A percentile compares a stretch with the other conserved stretches of the same genome.
phyloP scores from a whole-genome alignment of 2,329 filamentous ascomycete species.

The Talaromyces verruculosus region DNA sequence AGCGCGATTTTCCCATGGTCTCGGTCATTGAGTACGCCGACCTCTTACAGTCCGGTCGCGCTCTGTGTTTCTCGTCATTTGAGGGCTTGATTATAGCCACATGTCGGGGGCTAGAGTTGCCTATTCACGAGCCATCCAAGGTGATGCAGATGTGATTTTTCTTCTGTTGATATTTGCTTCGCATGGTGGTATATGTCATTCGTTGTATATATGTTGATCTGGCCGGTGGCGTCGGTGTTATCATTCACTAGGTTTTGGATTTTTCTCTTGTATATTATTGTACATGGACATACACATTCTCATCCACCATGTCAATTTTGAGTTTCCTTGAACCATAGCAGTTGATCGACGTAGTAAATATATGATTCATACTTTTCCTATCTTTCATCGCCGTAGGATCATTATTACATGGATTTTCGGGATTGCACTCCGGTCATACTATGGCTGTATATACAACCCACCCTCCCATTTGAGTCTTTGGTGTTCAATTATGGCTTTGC shows the following conservation, averaged over 20 bases:
- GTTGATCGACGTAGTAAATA: no score
- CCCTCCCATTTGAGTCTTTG: no score
- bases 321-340: background rate
- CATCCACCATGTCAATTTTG: background rate
- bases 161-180: background rate
- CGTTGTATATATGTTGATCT: slow-evolving; percentile 6
- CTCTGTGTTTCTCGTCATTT: slow-evolving; percentile 26
- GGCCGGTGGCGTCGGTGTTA: background rate
- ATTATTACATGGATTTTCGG: background rate
- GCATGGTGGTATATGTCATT: slow-evolving; percentile 5
- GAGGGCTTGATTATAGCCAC: slow-evolving; percentile 29
- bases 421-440: background rate
- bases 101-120: slow-evolving; percentile 27
- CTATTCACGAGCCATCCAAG: slow-evolving; percentile 7
- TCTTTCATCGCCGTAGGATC: background rate
- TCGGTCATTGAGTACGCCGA: slow-evolving; percentile 31
- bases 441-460: background rate
- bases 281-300: background rate
- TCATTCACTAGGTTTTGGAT: background rate
- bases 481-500: no score
- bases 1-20: slow-evolving; percentile 25
- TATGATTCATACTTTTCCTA: background rate
- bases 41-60: slow-evolving; percentile 26
- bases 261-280: background rate
- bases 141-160: slow-evolving; percentile 13